Percentiles rank a stretch among this genome's conserved stretches.
Conservation (phyloP, 192 early-diverging fungal species). For the Entophlyctis luteolus region DNA sequence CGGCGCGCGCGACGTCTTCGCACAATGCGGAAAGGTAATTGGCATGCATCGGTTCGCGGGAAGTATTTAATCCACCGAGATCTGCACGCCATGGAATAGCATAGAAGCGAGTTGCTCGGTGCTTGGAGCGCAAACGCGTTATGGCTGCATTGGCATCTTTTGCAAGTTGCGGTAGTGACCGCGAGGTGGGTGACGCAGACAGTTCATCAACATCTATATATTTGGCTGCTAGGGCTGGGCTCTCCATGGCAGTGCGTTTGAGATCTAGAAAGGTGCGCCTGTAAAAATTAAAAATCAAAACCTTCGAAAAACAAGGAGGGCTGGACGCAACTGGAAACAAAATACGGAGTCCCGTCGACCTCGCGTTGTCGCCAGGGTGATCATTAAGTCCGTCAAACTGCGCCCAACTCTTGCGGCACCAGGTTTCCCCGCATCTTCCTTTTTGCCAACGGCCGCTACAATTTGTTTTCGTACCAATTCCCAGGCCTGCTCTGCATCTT, state of each 20-base stretch:
- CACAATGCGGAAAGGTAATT: slow-evolving; percentile 17
- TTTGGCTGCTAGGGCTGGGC: neutral
- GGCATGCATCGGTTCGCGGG: slow-evolving; percentile 6
- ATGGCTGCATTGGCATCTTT: slow-evolving; percentile 14
- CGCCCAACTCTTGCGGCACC: neutral
- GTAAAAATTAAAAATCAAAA: neutral
- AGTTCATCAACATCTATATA: slow-evolving; percentile 21
- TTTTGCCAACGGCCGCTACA: too few relatives aligned
- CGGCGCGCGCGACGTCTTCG: slow-evolving; percentile 18
- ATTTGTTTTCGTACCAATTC: too few relatives aligned
- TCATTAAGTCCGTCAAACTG: slow-evolving; percentile 13
- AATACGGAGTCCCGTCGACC: slow-evolving; percentile 13
- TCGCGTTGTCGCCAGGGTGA: neutral
- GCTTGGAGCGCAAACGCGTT: slow-evolving; percentile 10
- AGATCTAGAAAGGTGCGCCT: slow-evolving; percentile 29
- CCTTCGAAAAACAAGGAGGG: neutral
- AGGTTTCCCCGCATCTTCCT: neutral
- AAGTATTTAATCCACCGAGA: slow-evolving; percentile 13
- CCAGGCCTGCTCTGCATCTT: slow-evolving; percentile 14
- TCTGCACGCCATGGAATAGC: slow-evolving; percentile 27
- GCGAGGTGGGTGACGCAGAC: neutral
- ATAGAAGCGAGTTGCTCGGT: slow-evolving; percentile 27
- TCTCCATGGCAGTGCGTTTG: slow-evolving; percentile 18
- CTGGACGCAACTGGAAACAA: slow-evolving; percentile 24
- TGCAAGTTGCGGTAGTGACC: slow-evolving; percentile 5